phyloP scores from a whole-genome alignment of 352 stramenopile genomes.

The Globisporangium emineosum region DNA sequence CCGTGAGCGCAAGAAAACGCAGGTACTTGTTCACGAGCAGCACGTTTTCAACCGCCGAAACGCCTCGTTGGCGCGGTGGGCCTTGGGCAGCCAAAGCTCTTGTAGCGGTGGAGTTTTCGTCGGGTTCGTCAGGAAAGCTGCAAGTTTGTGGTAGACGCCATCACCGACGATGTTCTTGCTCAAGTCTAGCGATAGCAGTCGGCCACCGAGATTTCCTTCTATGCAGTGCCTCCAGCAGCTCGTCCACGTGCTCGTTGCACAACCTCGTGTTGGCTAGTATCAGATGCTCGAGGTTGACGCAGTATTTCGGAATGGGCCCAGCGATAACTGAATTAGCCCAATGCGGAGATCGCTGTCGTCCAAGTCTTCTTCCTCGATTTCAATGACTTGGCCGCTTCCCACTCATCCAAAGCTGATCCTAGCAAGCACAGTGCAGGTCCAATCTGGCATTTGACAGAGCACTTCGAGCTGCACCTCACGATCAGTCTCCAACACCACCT shows the following conservation, averaged over 20 bases:
- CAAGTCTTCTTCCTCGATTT: neutral
- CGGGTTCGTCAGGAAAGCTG: neutral
- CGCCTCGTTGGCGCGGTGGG: neutral
- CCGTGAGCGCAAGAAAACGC: neutral
- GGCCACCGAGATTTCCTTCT: neutral
- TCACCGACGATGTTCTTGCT: neutral
- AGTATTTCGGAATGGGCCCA: neutral
- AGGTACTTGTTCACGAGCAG: neutral
- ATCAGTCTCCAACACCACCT: too few relatives aligned
- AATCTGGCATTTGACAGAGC: too few relatives aligned
- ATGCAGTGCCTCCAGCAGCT: neutral
- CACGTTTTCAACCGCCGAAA: neutral
- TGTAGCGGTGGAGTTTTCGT: neutral
- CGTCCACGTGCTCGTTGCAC: neutral
- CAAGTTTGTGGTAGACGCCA: neutral
- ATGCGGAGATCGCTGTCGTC: neutral
- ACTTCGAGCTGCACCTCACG: too few relatives aligned
- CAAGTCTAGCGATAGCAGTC: neutral
- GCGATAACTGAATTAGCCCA: neutral
- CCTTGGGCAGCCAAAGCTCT: neutral
- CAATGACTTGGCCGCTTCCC: too few relatives aligned
- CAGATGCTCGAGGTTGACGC: neutral
- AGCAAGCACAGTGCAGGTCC: too few relatives aligned
- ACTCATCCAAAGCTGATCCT: too few relatives aligned
- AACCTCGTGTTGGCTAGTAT: neutral